phyloP scores from a whole-genome alignment of 345 rosid genomes.

The Pelargonium nanum region DNA sequence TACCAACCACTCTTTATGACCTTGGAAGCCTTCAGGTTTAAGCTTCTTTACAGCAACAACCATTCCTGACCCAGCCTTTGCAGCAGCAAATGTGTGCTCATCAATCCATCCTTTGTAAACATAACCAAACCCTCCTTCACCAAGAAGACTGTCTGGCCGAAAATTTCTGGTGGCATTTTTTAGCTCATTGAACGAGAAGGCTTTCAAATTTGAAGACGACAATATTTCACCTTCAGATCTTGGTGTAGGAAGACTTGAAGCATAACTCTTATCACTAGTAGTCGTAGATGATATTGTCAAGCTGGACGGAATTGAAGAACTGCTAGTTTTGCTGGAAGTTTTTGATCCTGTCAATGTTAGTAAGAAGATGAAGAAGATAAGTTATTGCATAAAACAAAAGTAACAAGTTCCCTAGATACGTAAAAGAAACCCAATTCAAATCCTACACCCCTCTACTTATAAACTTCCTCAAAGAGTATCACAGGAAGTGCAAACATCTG shows the following conservation, averaged over 20 bases:
- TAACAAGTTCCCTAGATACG: not conserved
- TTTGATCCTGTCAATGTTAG: conserved; percentile 42
- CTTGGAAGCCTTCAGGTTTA: conserved; percentile 92
- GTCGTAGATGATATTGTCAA: conserved; percentile 55
- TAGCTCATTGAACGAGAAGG: conserved; percentile 66
- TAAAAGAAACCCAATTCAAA: conserved; percentile 1
- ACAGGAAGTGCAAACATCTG: not conserved
- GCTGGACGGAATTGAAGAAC: conserved; percentile 53
- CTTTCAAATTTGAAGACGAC: conserved; percentile 78
- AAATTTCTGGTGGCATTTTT: conserved; percentile 86
- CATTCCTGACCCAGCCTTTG: conserved; percentile 79
- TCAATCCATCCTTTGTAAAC: conserved; percentile 97
- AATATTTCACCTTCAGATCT: conserved; percentile 89
- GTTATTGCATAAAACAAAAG: conserved; percentile 4
- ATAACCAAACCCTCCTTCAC: conserved; percentile 95
- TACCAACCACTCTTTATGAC: conserved; percentile 99
- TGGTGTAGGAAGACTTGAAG: conserved; percentile 58
- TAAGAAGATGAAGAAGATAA: conserved; percentile 9
- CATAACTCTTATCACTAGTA: conserved; percentile 39
- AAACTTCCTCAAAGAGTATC: not conserved
- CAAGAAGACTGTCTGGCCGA: conserved; percentile 78
- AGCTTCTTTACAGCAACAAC: conserved; percentile 96
- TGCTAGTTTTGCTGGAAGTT: conserved; percentile 62
- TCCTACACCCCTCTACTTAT: not conserved
- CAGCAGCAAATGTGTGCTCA: conserved; percentile 50